These are phyloP conservation scores for Sarocladium kiliense DNA, from an alignment of 2,329 filamentous ascomycete genomes.

Conservation along the genomic window DNA sequence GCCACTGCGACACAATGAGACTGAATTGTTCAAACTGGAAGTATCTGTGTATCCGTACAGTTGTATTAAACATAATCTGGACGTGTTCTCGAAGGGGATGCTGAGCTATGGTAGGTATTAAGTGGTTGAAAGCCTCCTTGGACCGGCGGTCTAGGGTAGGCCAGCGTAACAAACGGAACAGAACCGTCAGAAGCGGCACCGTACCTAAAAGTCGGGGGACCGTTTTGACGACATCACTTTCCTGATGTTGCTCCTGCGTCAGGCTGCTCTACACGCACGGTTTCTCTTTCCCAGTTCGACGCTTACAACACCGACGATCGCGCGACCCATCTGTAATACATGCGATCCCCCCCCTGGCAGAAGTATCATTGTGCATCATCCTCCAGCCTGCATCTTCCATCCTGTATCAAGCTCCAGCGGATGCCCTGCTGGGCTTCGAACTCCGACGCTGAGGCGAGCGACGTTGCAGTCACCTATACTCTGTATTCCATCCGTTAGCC, in stretches of 20 bases:
- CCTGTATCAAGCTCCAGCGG: not conserved
- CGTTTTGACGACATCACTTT: conserved; percentile 5
- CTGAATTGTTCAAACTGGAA: too few species aligned
- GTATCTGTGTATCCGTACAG: too few species aligned
- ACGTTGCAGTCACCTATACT: not conserved
- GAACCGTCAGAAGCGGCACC: not conserved
- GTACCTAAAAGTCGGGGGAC: not conserved
- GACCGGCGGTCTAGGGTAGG: not conserved
- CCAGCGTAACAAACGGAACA: not conserved
- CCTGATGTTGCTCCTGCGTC: not conserved
- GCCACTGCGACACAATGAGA: too few species aligned
- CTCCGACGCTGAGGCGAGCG: not conserved
- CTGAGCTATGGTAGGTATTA: too few species aligned
- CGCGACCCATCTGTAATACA: not conserved
- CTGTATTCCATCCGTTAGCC: too few species aligned
- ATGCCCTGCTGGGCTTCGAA: not conserved
- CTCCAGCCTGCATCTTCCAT: not conserved
- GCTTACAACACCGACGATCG: not conserved
- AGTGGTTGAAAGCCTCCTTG: too few species aligned
- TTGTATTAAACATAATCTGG: too few species aligned
- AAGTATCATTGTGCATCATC: not conserved
- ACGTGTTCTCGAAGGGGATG: too few species aligned
- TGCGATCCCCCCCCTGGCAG: too few species aligned
- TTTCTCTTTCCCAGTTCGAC: not conserved
- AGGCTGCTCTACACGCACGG: not conserved